Evolutionary conservation across 2,329 filamentous ascomycete genomes (phyloP).

Genomic region (Aspergillus niger): DNA sequence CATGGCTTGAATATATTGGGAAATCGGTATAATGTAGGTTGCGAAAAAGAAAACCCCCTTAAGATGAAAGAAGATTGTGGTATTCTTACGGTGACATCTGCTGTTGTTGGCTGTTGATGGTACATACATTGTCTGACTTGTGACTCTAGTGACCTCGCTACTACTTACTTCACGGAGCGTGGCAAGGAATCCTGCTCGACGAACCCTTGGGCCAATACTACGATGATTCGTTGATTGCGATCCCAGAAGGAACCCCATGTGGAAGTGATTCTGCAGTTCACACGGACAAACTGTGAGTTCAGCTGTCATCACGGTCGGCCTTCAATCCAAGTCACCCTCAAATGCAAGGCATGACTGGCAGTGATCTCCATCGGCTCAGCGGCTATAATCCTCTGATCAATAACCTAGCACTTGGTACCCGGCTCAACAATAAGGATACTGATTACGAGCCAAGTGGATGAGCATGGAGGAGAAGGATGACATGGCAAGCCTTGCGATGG

Average conservation of each 20-base stretch:
- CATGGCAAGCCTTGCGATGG: neutral
- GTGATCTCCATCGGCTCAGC: neutral
- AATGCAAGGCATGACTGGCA: neutral
- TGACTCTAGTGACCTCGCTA: neutral
- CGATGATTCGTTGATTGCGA: neutral
- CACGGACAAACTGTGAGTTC: neutral
- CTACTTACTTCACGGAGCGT: neutral
- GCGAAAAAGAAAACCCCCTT: constrained; percentile 7
- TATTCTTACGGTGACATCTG: neutral
- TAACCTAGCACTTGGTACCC: too few relatives aligned
- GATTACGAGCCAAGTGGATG: neutral
- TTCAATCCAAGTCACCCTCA: neutral
- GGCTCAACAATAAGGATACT: neutral
- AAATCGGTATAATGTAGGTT: constrained; percentile 19
- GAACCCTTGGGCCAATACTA: neutral
- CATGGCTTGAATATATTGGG: constrained; percentile 20
- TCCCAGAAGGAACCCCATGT: too few relatives aligned
- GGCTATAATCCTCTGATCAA: too few relatives aligned
- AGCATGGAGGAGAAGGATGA: neutral
- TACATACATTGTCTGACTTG: neutral
- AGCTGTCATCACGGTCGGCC: neutral
- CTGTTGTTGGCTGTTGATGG: neutral
- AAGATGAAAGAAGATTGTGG: constrained; percentile 8
- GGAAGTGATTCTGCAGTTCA: too few relatives aligned
- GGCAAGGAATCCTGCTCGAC: neutral